A percentile compares a stretch with the other conserved stretches of the same genome.
Evolutionary conservation across 1,284 basidiomycete genomes (phyloP).

Genomic region (Cryptococcus neoformans): DNA sequence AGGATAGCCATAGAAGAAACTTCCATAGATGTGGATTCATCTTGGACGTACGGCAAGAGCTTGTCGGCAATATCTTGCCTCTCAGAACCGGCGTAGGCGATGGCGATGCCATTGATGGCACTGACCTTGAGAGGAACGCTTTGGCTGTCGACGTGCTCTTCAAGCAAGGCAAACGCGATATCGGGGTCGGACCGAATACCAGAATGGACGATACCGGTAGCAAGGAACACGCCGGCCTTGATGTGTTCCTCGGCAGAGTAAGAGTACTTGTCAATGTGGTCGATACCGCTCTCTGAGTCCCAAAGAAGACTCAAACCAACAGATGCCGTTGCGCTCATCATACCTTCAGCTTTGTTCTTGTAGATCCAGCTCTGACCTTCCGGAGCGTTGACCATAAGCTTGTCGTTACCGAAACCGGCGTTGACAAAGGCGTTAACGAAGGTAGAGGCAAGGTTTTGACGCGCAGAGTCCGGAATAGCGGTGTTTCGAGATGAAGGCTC

Average conservation of each 20-base stretch:
- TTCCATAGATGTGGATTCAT: constrained; percentile 83
- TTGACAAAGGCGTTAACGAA: constrained; percentile 99
- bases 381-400: constrained; percentile 93
- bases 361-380: constrained; percentile 99
- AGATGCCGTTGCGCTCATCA: constrained; percentile 95
- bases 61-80: constrained; percentile 79
- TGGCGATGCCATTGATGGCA: constrained; percentile 83
- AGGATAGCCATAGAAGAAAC: constrained; percentile 82
- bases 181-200: constrained; percentile 92
- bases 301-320: constrained; percentile 91
- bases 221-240: constrained; percentile 95
- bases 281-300: constrained; percentile 94
- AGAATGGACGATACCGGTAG: constrained; percentile 89
- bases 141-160: constrained; percentile 88
- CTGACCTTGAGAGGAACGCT: constrained; percentile 78
- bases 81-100: constrained; percentile 92
- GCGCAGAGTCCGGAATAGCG: constrained; percentile 84
- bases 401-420: constrained; percentile 98
- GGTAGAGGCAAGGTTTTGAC: constrained; percentile 91
- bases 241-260: constrained; percentile 96
- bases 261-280: constrained; percentile 96
- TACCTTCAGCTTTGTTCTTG: constrained; percentile 99
- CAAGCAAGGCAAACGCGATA: constrained; percentile 84
- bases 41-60: constrained; percentile 75
- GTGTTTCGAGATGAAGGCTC: constrained; percentile 66